These are phyloP conservation scores for Pilaira anomala DNA, from an alignment of 192 early-diverging fungal genomes.

Conservation along the genomic window DNA sequence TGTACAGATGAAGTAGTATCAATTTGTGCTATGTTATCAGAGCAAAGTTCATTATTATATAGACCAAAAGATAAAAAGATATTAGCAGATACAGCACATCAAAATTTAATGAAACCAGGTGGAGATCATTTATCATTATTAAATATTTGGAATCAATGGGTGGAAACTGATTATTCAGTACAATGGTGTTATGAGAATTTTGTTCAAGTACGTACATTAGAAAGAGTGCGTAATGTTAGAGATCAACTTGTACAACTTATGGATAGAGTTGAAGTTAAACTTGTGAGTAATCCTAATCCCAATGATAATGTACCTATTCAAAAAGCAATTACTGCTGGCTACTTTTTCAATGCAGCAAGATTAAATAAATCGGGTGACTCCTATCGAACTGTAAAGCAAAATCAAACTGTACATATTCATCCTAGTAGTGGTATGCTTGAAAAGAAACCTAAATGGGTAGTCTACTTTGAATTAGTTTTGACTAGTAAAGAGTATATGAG, in stretches of 20 bases:
- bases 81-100: slow-evolving; percentile 89
- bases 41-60: slow-evolving; percentile 76
- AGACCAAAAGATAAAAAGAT: slow-evolving; percentile 90
- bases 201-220: slow-evolving; percentile 89
- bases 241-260: slow-evolving; percentile 91
- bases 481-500: slow-evolving; percentile 96
- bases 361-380: slow-evolving; percentile 84
- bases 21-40: slow-evolving; percentile 91
- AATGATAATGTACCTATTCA: slow-evolving; percentile 83
- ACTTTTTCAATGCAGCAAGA: slow-evolving; percentile 92
- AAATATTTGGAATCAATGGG: slow-evolving; percentile 91
- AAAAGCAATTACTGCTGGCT: slow-evolving; percentile 91
- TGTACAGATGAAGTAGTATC: slow-evolving; percentile 93
- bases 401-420: slow-evolving; percentile 89
- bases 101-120: slow-evolving; percentile 84
- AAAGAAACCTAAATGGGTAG: slow-evolving; percentile 79
- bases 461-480: slow-evolving; percentile 92
- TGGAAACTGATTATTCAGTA: slow-evolving; percentile 85
- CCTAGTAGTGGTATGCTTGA: slow-evolving; percentile 82
- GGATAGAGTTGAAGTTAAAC: slow-evolving; percentile 87
- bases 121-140: slow-evolving; percentile 94
- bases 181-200: slow-evolving; percentile 98
- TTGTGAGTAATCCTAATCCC: slow-evolving; percentile 81
- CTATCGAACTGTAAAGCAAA: slow-evolving; percentile 88
- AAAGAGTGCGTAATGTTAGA: slow-evolving; percentile 84